A percentile compares a stretch with the other conserved stretches of the same genome.
These are phyloP conservation scores for Phycomyces nitens DNA, from an alignment of 192 early-diverging fungal species.

Conservation along the genomic window DNA sequence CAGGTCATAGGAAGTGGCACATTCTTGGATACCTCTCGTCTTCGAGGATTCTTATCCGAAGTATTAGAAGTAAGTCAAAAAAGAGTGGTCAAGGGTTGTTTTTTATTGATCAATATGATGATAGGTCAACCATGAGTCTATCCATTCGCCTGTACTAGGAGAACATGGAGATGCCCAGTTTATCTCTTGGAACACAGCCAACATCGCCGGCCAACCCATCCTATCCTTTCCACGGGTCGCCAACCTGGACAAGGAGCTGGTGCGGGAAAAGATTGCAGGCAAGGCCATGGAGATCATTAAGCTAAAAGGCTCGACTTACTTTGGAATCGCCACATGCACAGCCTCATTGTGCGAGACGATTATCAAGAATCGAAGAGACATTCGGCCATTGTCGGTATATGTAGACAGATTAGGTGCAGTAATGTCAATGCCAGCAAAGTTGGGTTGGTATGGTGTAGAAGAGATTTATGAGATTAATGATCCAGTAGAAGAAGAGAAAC, in stretches of 20 bases:
- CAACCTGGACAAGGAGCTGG: slow-evolving; percentile 36
- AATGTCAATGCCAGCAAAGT: slow-evolving; percentile 55
- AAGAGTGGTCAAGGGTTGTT: too few species aligned
- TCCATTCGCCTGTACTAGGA: slow-evolving; percentile 63
- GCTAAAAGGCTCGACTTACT: slow-evolving; percentile 63
- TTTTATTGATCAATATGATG: too few species aligned
- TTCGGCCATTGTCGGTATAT: slow-evolving; percentile 53
- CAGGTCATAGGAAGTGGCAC: slow-evolving; percentile 65
- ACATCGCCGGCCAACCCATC: slow-evolving; percentile 50
- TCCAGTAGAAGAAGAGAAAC: slow-evolving; percentile 41
- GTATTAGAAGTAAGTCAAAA: too few species aligned
- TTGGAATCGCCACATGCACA: slow-evolving; percentile 57
- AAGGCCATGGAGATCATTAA: slow-evolving; percentile 66
- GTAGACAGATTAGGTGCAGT: slow-evolving; percentile 47
- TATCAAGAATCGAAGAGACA: slow-evolving; percentile 52
- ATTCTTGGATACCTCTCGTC: slow-evolving; percentile 56
- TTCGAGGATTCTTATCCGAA: slow-evolving; percentile 26
- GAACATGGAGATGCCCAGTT: slow-evolving; percentile 69
- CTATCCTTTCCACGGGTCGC: slow-evolving; percentile 48
- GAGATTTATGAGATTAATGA: slow-evolving; percentile 46
- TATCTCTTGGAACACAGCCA: slow-evolving; percentile 54
- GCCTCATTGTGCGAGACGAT: slow-evolving; percentile 51
- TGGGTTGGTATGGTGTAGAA: slow-evolving; percentile 51
- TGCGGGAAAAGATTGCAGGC: slow-evolving; percentile 46
- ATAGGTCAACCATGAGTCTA: slow-evolving; percentile 46